phyloP scores from a whole-genome alignment of 768 basidiomycete species.

The Leccinum obscurum region DNA sequence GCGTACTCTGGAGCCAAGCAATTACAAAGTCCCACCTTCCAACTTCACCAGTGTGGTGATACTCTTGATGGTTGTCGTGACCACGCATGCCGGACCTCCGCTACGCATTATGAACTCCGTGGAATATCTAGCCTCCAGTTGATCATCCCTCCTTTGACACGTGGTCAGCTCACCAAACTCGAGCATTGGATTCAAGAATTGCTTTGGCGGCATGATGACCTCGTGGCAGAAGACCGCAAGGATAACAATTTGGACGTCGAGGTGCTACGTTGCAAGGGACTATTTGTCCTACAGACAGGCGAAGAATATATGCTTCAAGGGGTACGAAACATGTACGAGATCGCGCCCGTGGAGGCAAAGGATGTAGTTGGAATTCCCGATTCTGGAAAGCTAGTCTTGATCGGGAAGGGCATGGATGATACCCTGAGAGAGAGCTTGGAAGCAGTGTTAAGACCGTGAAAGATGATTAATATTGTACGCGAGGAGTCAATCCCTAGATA shows the following conservation, averaged over 20 bases:
- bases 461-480: not conserved
- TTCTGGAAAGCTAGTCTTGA: conserved; percentile 81
- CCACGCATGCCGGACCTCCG: conserved; percentile 35
- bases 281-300: conserved; percentile 57
- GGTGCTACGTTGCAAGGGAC: conserved; percentile 87
- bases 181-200: conserved; percentile 81
- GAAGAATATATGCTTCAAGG: conserved; percentile 82
- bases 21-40: conserved; percentile 21
- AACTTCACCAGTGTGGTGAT: conserved; percentile 37
- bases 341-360: conserved; percentile 45
- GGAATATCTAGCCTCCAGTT: conserved; percentile 86
- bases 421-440: conserved; percentile 55
- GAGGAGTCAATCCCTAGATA: not conserved
- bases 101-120: conserved; percentile 64
- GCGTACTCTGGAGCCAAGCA: conserved; percentile 64
- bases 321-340: conserved; percentile 88
- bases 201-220: conserved; percentile 73
- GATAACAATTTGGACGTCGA: conserved; percentile 38
- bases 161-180: conserved; percentile 48
- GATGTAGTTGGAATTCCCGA: conserved; percentile 51
- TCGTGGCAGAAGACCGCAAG: conserved; percentile 37
- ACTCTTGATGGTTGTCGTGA: conserved; percentile 28
- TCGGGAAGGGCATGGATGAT: conserved; percentile 75
- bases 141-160: conserved; percentile 57
- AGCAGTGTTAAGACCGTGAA: conserved; percentile 15